A percentile compares a stretch with the other conserved stretches of the same genome.
phyloP scores from a whole-genome alignment of 345 rosid species.

The Nasturtium officinale region DNA sequence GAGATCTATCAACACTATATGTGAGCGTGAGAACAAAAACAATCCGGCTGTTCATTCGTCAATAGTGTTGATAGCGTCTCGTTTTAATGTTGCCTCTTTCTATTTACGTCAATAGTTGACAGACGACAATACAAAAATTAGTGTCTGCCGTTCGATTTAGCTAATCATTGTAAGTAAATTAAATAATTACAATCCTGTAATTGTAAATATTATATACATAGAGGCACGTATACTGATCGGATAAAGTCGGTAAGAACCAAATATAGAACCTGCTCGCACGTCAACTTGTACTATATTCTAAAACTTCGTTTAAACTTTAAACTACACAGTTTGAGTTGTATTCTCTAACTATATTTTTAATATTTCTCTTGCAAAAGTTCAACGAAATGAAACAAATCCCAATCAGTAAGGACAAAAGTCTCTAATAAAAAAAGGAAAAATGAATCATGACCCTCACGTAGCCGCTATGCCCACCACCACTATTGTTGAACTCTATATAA shows the following conservation, averaged over 20 bases:
- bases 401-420: slow-evolving; percentile 39
- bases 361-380: slow-evolving; percentile 9
- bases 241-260: slow-evolving; percentile 33
- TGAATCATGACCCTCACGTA: slow-evolving; percentile 39
- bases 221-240: slow-evolving; percentile 36
- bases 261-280: slow-evolving; percentile 43
- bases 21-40: no score
- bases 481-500: slow-evolving; percentile 32
- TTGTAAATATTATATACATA: slow-evolving; percentile 11
- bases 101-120: background rate
- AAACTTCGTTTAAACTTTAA: slow-evolving; percentile 28
- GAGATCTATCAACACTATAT: no score
- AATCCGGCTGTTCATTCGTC: no score
- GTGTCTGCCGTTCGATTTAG: background rate
- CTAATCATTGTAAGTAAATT: background rate
- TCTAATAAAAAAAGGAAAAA: slow-evolving; percentile 10
- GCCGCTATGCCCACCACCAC: slow-evolving; percentile 21
- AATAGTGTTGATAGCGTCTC: no score
- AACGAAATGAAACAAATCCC: slow-evolving; percentile 31
- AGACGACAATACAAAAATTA: background rate
- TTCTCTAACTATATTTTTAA: background rate
- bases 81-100: no score
- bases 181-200: background rate
- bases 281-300: slow-evolving; percentile 21
- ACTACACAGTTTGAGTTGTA: slow-evolving; percentile 39